Evolutionary conservation across 805 yeast species (phyloP), one percentile per base, ranked within the genome.

Genomic region (Teunomyces cretensis): DNA sequence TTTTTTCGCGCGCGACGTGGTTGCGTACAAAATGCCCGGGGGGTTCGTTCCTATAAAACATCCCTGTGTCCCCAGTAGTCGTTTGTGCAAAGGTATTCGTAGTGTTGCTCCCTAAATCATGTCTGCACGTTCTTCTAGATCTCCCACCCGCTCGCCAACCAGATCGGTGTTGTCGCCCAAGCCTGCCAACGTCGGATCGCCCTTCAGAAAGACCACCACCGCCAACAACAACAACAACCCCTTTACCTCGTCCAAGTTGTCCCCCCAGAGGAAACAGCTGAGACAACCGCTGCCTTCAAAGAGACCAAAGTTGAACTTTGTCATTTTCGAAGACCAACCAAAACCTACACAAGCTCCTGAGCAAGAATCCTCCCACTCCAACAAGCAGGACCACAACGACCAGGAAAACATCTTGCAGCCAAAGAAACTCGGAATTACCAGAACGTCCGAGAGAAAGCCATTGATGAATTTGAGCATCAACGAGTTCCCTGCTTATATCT

Each of bases 401-500:
- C 74, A 72, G 56, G 76, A 72, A 48, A 72, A 72, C 50, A 60
- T 68, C 37, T 57, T 68, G 47, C 72, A 64, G 51, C 72, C 73
- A 8, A 39, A 51, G 46, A 33, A 41, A 38, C 30, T 31, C 32
- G 19, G 36, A 9, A 32, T 30, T 36, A 27, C 47, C 45, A 30
- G 35, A 6, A 52, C 54, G 30, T 37, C 45, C 32, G 47, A 42
- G 27, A 57, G 74, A 49, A 33, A 19, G 12, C 68, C 71, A 2
- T 60, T 68, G 50, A 51, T 55, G 13, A 58, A 56, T 31, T 57
- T 68, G 44, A 55, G 52, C 45, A 61, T 66, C n/a, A 48, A 49
- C 27, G 60, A 63, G 33, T 68, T 44, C 46, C 61, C 68, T 6
- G 74, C 72, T 7, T 61, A 53, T 45, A 47, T 61, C 9, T 44